Conservation (phyloP, 129 eudicot species). For the Solidago caesia region DNA sequence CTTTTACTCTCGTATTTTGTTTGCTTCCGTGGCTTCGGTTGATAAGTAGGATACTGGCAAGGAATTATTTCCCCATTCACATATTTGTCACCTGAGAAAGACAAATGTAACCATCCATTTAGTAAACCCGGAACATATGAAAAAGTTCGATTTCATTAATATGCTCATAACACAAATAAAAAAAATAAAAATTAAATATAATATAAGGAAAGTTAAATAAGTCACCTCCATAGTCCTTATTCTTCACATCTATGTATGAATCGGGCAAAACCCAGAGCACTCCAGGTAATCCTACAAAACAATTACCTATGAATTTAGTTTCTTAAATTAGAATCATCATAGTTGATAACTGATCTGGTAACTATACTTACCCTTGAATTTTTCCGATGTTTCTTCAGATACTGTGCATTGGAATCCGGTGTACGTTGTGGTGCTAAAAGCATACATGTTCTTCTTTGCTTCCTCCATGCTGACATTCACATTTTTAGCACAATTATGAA, state of each 20-base stretch:
- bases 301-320: slow-evolving; percentile 1
- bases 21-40: slow-evolving; percentile 68
- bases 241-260: slow-evolving; percentile 97
- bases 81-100: slow-evolving; percentile 74
- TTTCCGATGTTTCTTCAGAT: slow-evolving; percentile 94
- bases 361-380: slow-evolving; percentile 63
- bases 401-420: slow-evolving; percentile 97
- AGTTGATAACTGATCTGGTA: neutral
- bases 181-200: too few species aligned
- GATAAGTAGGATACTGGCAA: slow-evolving; percentile 92
- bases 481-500: slow-evolving; percentile 4
- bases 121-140: neutral
- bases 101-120: slow-evolving; percentile 5
- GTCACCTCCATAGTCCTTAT: slow-evolving; percentile 97
- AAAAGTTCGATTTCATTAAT: neutral
- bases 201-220: neutral
- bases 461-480: slow-evolving; percentile 72
- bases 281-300: slow-evolving; percentile 90
- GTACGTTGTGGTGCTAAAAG: slow-evolving; percentile 95
- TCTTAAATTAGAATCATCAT: neutral
- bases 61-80: slow-evolving; percentile 95
- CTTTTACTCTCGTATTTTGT: slow-evolving; percentile 79
- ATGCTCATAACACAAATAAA: neutral
- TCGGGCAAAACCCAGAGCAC: slow-evolving; percentile 98
- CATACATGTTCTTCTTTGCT: slow-evolving; percentile 99